Evolutionary conservation across 179 eudicot species (phyloP), one percentile per base, ranked within the genome.

Genomic region (Silene noctiflora): DNA sequence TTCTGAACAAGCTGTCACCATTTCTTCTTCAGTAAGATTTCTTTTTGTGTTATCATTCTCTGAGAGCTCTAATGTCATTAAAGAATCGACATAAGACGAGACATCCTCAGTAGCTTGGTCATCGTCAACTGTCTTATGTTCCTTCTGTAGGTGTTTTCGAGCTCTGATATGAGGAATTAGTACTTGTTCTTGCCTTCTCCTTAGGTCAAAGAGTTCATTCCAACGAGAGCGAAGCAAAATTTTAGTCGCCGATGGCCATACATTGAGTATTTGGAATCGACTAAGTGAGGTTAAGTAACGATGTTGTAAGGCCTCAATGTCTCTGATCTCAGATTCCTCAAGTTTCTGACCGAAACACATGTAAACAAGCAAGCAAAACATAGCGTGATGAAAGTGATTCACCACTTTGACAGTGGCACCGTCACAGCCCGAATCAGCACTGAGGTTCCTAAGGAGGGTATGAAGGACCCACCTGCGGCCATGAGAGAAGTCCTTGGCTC

Each of bases 141-240:
- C 6, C 19, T 64, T 14, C 68, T 20, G 17, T 10, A 14, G 69
- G 2, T 24, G 60, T 33, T 46, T 48, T 12, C 73, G 60, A 14
- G 73, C 73, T 24, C 73, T 70, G 60, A 70, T 70, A 48, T 48
- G 73, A 51, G 73, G 73, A 70, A 48, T 14, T 13, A 70, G 60
- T 1, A 70, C 73, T 9, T 51, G 12, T 51, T 70, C 61, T 13
- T 25, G 73, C 27, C 48, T 51, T 31, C 25, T 25, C 42, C 35
- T 48, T 59, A 70, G 25, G 60, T 27, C 67, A 17, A 13, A 74
- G 51, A 75, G 70, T 44, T 75, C 77, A 27, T 16, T 46, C 77
- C 77, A 75, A 46, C 71, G 70, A 63, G 61, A 44, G 25, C 17
- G 71, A 0, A 75, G 77, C 10, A 75, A 65, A 63, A 75, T n/a